phyloP scores from a whole-genome alignment of 2,329 filamentous ascomycete genomes.

The Trichoderma gracile region DNA sequence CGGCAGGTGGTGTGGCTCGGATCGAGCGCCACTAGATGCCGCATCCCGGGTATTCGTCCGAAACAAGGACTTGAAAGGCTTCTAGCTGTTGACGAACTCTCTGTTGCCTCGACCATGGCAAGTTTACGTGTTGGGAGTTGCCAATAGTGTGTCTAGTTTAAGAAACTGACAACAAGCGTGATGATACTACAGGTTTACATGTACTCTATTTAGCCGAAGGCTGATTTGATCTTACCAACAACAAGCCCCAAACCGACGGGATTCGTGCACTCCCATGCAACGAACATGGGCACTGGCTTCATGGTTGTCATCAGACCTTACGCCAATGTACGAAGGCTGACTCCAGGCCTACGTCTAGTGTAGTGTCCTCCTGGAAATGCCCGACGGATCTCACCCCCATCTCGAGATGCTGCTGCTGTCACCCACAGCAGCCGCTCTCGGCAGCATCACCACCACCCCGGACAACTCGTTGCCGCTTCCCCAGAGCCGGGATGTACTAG shows the following conservation, averaged over 20 bases:
- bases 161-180: background rate
- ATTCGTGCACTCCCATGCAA: background rate
- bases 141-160: background rate
- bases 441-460: background rate
- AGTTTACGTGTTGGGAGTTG: background rate
- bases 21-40: constrained; percentile 19
- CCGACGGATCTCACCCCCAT: constrained; percentile 13
- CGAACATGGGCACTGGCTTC: background rate
- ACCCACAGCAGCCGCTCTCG: background rate
- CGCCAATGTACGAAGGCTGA: background rate
- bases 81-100: background rate
- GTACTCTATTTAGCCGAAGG: constrained; percentile 13
- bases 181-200: background rate
- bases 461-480: constrained; percentile 5
- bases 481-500: constrained; percentile 6
- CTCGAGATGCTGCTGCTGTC: background rate
- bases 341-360: background rate
- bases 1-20: constrained; percentile 3
- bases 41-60: constrained; percentile 14
- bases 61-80: background rate
- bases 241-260: background rate
- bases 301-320: background rate
- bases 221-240: background rate
- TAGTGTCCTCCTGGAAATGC: background rate
- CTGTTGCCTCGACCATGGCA: background rate